Evolutionary conservation across 371 early-diverging fungal genomes (phyloP), one percentile per base, ranked within the genome.

Genomic region (Mucor saturninus): DNA sequence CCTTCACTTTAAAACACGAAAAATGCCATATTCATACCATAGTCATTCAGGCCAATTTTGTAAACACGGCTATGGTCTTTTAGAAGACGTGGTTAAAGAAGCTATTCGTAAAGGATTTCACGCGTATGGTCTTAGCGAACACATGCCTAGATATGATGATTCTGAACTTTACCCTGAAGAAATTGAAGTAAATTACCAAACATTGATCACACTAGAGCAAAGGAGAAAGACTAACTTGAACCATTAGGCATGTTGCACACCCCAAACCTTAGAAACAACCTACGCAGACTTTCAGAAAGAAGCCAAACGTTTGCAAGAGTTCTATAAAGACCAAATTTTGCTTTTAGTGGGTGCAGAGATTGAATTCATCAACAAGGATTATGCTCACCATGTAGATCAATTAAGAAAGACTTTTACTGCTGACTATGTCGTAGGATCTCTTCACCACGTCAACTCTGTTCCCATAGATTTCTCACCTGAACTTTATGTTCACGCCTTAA

Each of bases 351-450:
- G 97, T 0, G 83, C 90, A 55, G 98, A 98, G 72, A 95, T 95
- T 48, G 98, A 98, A 74, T 85, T 77, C 76, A 93, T 95, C 58
- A 86, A 78, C 53, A 38, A 64, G 39, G 66, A 59, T 28, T 75
- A 77, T 62, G 75, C 65, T 30, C 71, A 66, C 10, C 69, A 65
- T 63, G 65, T 71, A 1, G 42, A 60, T 3, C 64, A 49, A 9
- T 55, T 81, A 15, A 61, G 69, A 48, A 54, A 54, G 14, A 70
- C 14, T 15, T 40, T 58, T 67, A 69, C 54, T 15, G 72, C 73
- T 29, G 91, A 97, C 65, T 96, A 94, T 66, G 69, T 94, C 3
- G 95, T 98, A n/a, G 98, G 98, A 1, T 96, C 96, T 0, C 77
- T 97, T 42, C 98, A 98, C 74, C 98, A 98, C 63, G 86, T 94